These are phyloP conservation scores for Mycosarcoma mackinlayi DNA, from an alignment of 1,284 basidiomycete genomes.

Conservation along the genomic window DNA sequence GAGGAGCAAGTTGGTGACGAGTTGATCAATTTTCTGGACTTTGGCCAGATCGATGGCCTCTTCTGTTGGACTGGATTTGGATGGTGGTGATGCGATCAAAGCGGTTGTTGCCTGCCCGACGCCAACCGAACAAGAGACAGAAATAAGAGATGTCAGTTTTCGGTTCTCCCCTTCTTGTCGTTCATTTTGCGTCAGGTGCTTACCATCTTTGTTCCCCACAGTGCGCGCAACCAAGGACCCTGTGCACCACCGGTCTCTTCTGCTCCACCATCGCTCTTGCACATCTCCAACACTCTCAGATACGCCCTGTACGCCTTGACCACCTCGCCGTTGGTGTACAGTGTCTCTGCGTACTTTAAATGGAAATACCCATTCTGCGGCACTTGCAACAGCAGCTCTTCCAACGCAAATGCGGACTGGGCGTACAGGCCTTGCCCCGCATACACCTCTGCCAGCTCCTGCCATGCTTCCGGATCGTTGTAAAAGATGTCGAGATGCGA, in stretches of 20 bases:
- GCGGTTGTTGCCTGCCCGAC: conserved; percentile 33
- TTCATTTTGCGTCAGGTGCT: no score
- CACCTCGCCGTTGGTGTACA: conserved; percentile 79
- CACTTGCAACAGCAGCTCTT: conserved; percentile 82
- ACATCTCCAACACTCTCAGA: conserved; percentile 61
- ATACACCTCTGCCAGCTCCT: conserved; percentile 91
- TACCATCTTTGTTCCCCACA: conserved; percentile 66
- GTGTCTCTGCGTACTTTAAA: conserved; percentile 85
- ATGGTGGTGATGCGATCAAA: conserved; percentile 17
- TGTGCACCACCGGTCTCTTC: neutral
- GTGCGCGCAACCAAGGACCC: conserved; percentile 61
- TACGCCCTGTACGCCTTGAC: conserved; percentile 62
- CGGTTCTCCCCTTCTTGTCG: no score
- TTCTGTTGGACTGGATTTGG: conserved; percentile 7
- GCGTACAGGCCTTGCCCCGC: conserved; percentile 80
- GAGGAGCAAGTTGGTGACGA: conserved; percentile 54
- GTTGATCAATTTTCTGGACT: conserved; percentile 51
- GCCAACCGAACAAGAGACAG: neutral
- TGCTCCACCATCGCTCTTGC: conserved; percentile 36
- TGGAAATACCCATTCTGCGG: conserved; percentile 87
- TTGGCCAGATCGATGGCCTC: conserved; percentile 27
- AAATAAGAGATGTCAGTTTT: no score
- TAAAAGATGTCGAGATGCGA: conserved; percentile 91
- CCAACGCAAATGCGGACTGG: conserved; percentile 77
- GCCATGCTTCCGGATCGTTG: conserved; percentile 89